Percentiles rank a stretch among this genome's conserved stretches.
phyloP scores from a whole-genome alignment of 176 grass and related monocot species.

The Saccharum spontaneum region DNA sequence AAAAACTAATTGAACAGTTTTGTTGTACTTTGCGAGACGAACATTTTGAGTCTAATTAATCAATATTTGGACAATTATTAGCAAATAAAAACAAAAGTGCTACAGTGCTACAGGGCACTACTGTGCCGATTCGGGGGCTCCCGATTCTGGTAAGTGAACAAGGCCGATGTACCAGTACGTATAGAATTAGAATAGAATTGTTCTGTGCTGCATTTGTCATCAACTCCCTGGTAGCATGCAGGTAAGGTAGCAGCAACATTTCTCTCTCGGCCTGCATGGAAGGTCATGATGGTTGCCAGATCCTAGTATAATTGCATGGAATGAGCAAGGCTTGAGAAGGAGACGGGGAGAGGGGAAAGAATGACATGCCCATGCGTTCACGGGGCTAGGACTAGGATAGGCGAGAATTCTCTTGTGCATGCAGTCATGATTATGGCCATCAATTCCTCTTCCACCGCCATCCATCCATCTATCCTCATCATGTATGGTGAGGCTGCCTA shows the following conservation, averaged over 20 bases:
- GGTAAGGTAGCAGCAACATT: background rate
- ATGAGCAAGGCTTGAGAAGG: background rate
- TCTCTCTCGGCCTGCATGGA: conserved; percentile 40
- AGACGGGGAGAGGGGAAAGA: too few species aligned
- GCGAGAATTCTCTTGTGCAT: conserved; percentile 15
- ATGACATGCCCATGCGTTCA: background rate
- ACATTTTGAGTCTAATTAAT: too few species aligned
- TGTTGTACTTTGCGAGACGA: too few species aligned
- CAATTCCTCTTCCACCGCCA: conserved; percentile 49
- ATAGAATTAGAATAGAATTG: background rate
- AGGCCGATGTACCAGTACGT: background rate
- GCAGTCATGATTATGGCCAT: conserved; percentile 50
- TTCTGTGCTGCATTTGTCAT: background rate
- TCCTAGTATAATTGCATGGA: conserved; percentile 23
- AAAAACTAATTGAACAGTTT: too few species aligned
- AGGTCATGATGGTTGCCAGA: conserved; percentile 36
- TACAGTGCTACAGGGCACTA: too few species aligned
- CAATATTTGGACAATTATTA: too few species aligned
- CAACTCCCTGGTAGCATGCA: background rate
- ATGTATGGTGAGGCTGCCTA: conserved; percentile 15
- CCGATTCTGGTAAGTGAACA: too few species aligned
- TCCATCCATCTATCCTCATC: conserved; percentile 35
- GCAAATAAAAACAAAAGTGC: too few species aligned
- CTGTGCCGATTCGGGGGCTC: too few species aligned
- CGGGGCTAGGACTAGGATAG: background rate